Evolutionary conservation across 257 asterid species (phyloP).

Genomic region (Salvia rosmarinus): DNA sequence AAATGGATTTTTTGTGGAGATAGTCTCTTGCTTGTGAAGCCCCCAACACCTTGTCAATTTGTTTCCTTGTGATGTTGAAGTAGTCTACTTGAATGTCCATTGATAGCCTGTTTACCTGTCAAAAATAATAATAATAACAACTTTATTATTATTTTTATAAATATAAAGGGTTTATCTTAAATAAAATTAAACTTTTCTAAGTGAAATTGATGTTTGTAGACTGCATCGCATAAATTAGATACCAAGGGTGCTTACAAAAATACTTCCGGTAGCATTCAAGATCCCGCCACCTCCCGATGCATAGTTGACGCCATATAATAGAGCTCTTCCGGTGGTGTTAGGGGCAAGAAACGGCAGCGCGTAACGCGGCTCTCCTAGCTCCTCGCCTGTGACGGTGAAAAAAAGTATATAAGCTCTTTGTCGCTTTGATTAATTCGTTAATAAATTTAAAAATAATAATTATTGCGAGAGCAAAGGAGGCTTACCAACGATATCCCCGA

Average conservation of each 20-base stretch:
- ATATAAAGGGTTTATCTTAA: too few species aligned
- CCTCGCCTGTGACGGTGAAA: constrained; percentile 55
- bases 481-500: constrained; percentile 86
- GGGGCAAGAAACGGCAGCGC: constrained; percentile 89
- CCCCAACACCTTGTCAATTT: constrained; percentile 64
- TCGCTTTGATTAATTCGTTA: neutral
- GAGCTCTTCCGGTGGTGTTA: constrained; percentile 70
- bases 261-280: constrained; percentile 81
- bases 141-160: too few species aligned
- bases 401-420: neutral
- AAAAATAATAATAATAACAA: neutral
- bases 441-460: neutral
- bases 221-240: neutral
- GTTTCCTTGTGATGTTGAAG: constrained; percentile 81
- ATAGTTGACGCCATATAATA: constrained; percentile 79
- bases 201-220: too few species aligned
- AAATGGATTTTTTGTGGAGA: constrained; percentile 59
- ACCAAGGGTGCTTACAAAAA: constrained; percentile 59
- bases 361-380: constrained; percentile 68
- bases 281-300: constrained; percentile 98
- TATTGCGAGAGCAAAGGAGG: neutral
- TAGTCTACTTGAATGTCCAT: constrained; percentile 92
- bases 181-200: too few species aligned
- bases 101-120: constrained; percentile 87
- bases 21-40: constrained; percentile 70